phyloP scores from a whole-genome alignment of 345 rosid species.

The Cardiospermum halicacabum region DNA sequence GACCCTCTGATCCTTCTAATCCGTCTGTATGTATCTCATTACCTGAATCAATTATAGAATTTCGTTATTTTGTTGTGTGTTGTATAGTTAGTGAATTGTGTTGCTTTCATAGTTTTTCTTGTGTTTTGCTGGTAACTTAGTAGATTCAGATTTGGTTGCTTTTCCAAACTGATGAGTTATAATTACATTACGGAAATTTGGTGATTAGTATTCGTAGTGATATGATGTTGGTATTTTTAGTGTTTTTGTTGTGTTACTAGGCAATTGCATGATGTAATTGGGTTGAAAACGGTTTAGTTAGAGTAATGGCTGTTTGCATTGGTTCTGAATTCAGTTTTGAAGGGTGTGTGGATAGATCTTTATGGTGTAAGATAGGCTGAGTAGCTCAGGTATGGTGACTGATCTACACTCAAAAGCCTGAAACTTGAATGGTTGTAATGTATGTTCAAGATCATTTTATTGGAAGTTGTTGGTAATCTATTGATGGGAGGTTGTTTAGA shows the following conservation, averaged over 20 bases:
- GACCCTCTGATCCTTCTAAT: conserved; percentile 78
- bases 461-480: background rate
- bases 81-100: background rate
- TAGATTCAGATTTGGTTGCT: background rate
- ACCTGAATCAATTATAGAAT: background rate
- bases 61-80: background rate
- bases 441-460: background rate
- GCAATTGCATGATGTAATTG: background rate
- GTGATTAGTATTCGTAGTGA: background rate
- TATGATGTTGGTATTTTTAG: background rate
- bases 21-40: conserved; percentile 51
- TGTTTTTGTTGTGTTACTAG: background rate
- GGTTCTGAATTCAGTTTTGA: background rate
- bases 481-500: background rate
- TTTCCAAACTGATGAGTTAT: background rate
- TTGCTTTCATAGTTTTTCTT: background rate
- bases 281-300: background rate
- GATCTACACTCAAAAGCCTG: background rate
- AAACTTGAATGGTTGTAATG: background rate
- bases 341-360: background rate
- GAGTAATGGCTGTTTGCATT: background rate
- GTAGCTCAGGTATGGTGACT: background rate
- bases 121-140: background rate
- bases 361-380: background rate
- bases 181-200: background rate